Conservation (phyloP, 2,329 filamentous ascomycete species). For the Aspergillus sp. region DNA sequence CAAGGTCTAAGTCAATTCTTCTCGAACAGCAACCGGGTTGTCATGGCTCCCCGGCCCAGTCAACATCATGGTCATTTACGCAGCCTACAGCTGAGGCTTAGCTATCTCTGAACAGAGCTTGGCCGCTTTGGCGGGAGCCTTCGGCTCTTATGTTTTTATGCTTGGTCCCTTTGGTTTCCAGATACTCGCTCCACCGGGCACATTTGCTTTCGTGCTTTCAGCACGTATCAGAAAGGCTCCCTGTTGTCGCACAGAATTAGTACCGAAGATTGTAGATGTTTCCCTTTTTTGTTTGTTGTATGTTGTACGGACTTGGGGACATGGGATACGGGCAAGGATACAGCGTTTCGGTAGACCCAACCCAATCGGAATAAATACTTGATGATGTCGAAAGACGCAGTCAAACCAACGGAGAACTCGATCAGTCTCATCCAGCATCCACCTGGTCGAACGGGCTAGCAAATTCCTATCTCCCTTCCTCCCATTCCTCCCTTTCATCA, state of each 20-base stretch:
- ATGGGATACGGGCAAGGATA: neutral
- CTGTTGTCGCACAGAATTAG: neutral
- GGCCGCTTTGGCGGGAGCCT: no score
- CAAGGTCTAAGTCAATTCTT: neutral
- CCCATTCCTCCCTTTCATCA: no score
- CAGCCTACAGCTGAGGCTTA: neutral
- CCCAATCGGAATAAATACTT: constrained; percentile 6
- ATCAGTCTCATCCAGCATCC: neutral
- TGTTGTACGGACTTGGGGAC: constrained; percentile 2
- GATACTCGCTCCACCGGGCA: neutral
- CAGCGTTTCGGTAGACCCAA: neutral
- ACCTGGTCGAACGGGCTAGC: neutral
- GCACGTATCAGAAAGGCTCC: neutral
- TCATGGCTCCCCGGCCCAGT: neutral
- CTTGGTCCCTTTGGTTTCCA: neutral
- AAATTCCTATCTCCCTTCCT: neutral
- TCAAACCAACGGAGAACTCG: no score
- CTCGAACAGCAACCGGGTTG: neutral
- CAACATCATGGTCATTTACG: neutral
- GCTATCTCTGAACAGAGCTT: neutral
- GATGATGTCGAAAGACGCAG: neutral
- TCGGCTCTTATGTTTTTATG: neutral
- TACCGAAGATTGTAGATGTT: constrained; percentile 7
- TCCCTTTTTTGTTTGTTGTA: neutral
- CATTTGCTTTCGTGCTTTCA: neutral